These are phyloP conservation scores for Nemania bipapillata DNA, from an alignment of 2,329 filamentous ascomycete genomes.

Conservation along the genomic window DNA sequence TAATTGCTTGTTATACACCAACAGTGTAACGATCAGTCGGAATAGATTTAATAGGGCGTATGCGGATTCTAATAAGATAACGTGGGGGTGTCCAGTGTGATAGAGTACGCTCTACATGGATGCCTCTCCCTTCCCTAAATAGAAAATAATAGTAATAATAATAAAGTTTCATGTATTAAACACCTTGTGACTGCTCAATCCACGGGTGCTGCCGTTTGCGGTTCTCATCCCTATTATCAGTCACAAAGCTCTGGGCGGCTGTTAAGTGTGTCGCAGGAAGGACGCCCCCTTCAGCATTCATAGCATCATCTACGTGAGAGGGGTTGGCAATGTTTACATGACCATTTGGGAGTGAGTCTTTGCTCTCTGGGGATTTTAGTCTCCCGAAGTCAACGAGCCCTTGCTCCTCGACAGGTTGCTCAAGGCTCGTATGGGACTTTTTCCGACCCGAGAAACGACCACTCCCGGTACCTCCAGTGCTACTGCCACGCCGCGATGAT, in stretches of 20 bases:
- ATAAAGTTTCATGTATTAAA: not conserved
- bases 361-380: not conserved
- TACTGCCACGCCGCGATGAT: not conserved
- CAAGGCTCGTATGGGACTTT: slow-evolving; percentile 7
- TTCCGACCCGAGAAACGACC: slow-evolving; percentile 9
- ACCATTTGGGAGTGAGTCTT: not conserved
- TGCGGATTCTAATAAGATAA: not conserved
- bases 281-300: not conserved
- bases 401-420: slow-evolving; percentile 16
- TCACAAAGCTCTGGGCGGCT: not conserved
- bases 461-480: not conserved
- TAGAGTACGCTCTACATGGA: not conserved
- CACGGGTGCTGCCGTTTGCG: not conserved
- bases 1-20: too few relatives aligned
- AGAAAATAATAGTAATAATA: not conserved
- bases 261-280: slow-evolving; percentile 3
- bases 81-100: not conserved
- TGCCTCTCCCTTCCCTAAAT: not conserved
- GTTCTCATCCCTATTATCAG: not conserved
- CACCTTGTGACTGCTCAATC: not conserved
- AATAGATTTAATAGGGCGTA: not conserved
- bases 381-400: slow-evolving; percentile 2
- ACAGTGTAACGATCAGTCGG: too few relatives aligned
- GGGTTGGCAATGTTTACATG: not conserved
- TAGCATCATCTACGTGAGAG: not conserved